phyloP scores from a whole-genome alignment of 768 basidiomycete species.

The Suillus hirtellus region DNA sequence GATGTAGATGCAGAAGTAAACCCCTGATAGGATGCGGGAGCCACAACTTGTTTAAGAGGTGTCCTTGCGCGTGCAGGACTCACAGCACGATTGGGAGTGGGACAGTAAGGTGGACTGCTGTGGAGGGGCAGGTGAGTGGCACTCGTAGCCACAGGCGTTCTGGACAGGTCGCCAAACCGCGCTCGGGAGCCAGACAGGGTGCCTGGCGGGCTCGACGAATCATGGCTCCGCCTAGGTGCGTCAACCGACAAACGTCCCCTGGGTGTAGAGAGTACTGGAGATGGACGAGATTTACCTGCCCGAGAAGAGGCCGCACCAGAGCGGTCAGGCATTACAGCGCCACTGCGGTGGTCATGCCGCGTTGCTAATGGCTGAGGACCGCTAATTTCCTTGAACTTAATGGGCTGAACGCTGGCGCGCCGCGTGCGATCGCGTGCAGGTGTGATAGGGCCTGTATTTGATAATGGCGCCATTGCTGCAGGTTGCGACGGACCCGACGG shows the following conservation, averaged over 20 bases:
- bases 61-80: constrained; percentile 48
- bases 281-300: constrained; percentile 34
- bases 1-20: constrained; percentile 51
- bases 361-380: constrained; percentile 38
- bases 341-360: constrained; percentile 32
- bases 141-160: constrained; percentile 38
- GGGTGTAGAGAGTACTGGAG: constrained; percentile 32
- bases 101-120: constrained; percentile 38
- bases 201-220: constrained; percentile 45
- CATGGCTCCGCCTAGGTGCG: constrained; percentile 36
- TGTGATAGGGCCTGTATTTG: constrained; percentile 46
- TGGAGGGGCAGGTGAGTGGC: constrained; percentile 41
- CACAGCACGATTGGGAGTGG: constrained; percentile 37
- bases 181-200: constrained; percentile 43
- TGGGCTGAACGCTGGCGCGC: constrained; percentile 38
- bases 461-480: constrained; percentile 46
- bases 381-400: constrained; percentile 40
- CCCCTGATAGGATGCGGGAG: constrained; percentile 42
- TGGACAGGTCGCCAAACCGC: constrained; percentile 35
- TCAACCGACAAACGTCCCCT: constrained; percentile 35
- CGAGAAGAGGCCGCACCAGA: constrained; percentile 32
- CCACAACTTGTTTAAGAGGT: constrained; percentile 38
- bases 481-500: constrained; percentile 55
- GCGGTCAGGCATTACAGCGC: constrained; percentile 24
- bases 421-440: constrained; percentile 47